A percentile compares a stretch with the other conserved stretches of the same genome.
These are phyloP conservation scores for Punctularia strigosozonata DNA, from an alignment of 768 basidiomycete species.

Conservation along the genomic window DNA sequence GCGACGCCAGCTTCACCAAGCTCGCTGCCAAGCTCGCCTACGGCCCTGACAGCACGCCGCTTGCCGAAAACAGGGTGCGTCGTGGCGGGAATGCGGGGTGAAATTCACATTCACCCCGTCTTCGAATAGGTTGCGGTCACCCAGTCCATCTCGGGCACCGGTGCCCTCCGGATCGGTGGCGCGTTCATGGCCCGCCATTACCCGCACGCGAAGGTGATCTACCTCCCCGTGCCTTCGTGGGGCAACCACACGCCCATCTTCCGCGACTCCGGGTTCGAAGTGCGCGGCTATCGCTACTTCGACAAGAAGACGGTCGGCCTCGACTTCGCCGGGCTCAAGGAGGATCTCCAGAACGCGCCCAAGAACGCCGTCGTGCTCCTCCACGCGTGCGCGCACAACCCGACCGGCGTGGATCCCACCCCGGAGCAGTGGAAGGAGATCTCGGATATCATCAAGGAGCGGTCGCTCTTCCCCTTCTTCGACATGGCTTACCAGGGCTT, in stretches of 20 bases:
- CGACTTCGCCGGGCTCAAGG: constrained; percentile 84
- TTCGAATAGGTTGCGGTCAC: constrained; percentile 60
- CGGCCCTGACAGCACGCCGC: constrained; percentile 64
- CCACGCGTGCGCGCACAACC: constrained; percentile 98
- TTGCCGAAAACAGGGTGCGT: constrained; percentile 65
- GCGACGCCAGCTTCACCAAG: constrained; percentile 75
- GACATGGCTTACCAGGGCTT: constrained; percentile 99
- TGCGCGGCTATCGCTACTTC: constrained; percentile 88
- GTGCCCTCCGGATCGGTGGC: constrained; percentile 91
- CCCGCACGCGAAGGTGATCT: constrained; percentile 77
- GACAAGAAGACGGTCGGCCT: constrained; percentile 86
- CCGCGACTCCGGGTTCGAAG: constrained; percentile 89
- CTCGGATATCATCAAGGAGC: constrained; percentile 78
- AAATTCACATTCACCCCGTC: constrained; percentile 3
- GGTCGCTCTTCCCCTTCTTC: constrained; percentile 93
- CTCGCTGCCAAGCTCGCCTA: constrained; percentile 87
- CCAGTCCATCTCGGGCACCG: constrained; percentile 96
- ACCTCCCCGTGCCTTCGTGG: constrained; percentile 92
- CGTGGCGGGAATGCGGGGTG: not conserved
- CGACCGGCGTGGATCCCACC: constrained; percentile 96
- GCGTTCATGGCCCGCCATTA: constrained; percentile 87
- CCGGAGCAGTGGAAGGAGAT: constrained; percentile 87
- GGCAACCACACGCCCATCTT: constrained; percentile 94
- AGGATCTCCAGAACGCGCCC: constrained; percentile 70
- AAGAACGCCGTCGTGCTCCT: constrained; percentile 78